phyloP scores from a whole-genome alignment of 139 green algal genomes.

The Penium margaritaceum region DNA sequence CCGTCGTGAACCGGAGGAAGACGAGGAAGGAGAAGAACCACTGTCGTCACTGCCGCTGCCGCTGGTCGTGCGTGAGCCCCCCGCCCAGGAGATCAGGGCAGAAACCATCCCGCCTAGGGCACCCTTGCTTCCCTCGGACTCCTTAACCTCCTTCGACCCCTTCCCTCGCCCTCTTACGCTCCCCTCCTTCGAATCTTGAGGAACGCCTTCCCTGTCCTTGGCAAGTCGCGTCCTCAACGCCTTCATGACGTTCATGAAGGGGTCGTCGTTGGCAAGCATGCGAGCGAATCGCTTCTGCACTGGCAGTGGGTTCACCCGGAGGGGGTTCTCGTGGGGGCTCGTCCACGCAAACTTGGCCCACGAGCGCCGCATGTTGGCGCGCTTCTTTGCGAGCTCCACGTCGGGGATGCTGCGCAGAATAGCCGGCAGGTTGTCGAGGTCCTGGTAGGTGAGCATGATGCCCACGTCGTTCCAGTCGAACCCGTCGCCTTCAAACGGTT shows the following conservation, averaged over 20 bases:
- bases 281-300: not conserved
- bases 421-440: constrained; percentile 3
- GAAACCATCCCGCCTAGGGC: too few relatives aligned
- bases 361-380: not conserved
- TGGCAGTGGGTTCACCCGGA: not conserved
- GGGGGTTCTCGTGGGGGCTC: not conserved
- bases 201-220: too few relatives aligned
- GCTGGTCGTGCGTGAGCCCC: too few relatives aligned
- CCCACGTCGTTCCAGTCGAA: constrained; percentile 2
- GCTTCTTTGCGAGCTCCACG: constrained; percentile 22
- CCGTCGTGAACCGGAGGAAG: too few relatives aligned
- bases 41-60: too few relatives aligned
- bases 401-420: constrained; percentile 18
- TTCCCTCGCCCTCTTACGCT: too few relatives aligned
- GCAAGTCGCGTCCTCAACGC: not conserved
- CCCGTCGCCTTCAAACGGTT: constrained; percentile 12
- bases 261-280: not conserved
- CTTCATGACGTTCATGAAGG: constrained; percentile 2
- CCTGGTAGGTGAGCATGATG: not conserved
- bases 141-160: too few relatives aligned
- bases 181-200: too few relatives aligned
- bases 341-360: constrained; percentile 3
- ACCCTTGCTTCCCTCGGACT: too few relatives aligned
- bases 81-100: too few relatives aligned
- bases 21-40: too few relatives aligned